Evolutionary conservation across 805 yeast genomes (phyloP).

Genomic region (Candida jianshihensis): DNA sequence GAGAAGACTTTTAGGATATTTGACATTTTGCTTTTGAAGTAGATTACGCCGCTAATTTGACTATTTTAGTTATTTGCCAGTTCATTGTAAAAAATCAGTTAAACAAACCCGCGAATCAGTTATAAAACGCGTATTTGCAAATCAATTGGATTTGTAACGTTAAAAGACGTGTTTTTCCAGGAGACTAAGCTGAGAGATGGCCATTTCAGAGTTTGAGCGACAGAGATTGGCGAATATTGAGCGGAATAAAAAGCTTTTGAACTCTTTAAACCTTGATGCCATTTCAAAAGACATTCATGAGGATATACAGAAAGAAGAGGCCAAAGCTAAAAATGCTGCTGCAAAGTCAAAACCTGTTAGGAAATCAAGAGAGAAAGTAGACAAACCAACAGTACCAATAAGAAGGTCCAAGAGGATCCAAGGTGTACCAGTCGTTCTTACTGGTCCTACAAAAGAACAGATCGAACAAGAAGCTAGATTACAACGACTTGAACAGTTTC

Average conservation of each 20-base stretch:
- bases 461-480: too few relatives aligned
- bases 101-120: too few relatives aligned
- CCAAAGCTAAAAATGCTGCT: slow-evolving; percentile 15
- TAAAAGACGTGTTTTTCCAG: neutral
- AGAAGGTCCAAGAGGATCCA: slow-evolving; percentile 76
- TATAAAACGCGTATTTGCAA: neutral
- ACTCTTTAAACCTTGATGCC: slow-evolving; percentile 60
- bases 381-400: slow-evolving; percentile 39
- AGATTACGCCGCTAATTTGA: too few relatives aligned
- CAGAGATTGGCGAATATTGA: slow-evolving; percentile 73
- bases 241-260: slow-evolving; percentile 70
- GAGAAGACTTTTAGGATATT: slow-evolving; percentile 20
- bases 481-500: slow-evolving; percentile 26
- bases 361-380: slow-evolving; percentile 9
- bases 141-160: neutral
- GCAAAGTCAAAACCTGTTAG: slow-evolving; percentile 19
- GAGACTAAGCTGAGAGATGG: too few relatives aligned
- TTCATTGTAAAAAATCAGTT: too few relatives aligned
- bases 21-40: slow-evolving; percentile 10
- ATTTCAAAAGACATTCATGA: slow-evolving; percentile 45
- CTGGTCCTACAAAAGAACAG: too few relatives aligned
- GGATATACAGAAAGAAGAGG: slow-evolving; percentile 34
- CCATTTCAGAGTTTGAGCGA: slow-evolving; percentile 59
- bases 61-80: too few relatives aligned
- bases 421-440: slow-evolving; percentile 62